Evolutionary conservation across 75 land plant species (phyloP), one percentile per base, ranked within the genome.

Genomic region (Selaginella tamariscina): DNA sequence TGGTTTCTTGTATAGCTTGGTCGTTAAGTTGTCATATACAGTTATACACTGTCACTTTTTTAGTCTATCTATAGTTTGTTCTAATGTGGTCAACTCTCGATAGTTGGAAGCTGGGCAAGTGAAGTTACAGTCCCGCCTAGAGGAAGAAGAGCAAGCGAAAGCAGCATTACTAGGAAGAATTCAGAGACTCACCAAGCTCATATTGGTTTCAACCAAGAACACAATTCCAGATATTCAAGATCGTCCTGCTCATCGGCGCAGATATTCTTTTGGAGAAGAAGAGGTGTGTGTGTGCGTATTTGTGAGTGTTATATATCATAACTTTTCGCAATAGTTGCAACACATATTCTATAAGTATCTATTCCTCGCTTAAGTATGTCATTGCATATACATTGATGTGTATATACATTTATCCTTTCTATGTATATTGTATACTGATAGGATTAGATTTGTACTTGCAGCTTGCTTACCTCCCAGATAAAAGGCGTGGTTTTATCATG

Each of bases 51-150:
- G n/a, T n/a, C n/a, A n/a, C n/a, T n/a, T n/a, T n/a, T n/a, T n/a
- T n/a, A n/a, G n/a, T n/a, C n/a, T n/a, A n/a, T n/a, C n/a, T n/a
- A n/a, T n/a, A n/a, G n/a, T n/a, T n/a, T n/a, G n/a, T n/a, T n/a
- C n/a, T n/a, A n/a, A n/a, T n/a, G n/a, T n/a, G n/a, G n/a, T n/a
- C n/a, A n/a, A n/a, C n/a, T n/a, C 64, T 24, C 15, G 59, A 31
- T 68, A 91, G 97, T 68, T 89, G 72, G 95, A 89, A 72, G 95
- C 86, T 68, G 95, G 90, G 39, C 89, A 88, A 72, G 86, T 88
- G 5, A 85, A 83, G 72, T 49, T 91, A 79, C 97, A 82, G 69
- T 91, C 97, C 62, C 82, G 97, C 69, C 68, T 91, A 56, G 97
- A 88, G 64, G 97, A 91, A 64, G 93, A 88, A 68, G 97, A 91